Evolutionary conservation across 768 basidiomycete genomes (phyloP).

Genomic region (Xerocomellus chrysenteron): DNA sequence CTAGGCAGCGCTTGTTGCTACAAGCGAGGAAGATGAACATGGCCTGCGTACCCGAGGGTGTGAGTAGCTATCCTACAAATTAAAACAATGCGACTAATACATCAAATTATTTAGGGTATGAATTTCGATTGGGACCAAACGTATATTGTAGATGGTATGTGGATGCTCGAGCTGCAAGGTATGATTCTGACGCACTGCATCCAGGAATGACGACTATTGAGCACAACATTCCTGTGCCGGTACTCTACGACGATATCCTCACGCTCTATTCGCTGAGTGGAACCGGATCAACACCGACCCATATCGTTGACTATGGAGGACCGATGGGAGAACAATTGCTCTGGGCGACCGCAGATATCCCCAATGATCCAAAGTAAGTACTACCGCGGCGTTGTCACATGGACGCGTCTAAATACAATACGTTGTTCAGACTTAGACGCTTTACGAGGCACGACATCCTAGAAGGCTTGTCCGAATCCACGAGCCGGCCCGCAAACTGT

Average conservation of each 20-base stretch:
- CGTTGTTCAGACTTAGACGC: constrained; percentile 48
- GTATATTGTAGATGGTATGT: constrained; percentile 71
- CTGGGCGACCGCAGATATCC: constrained; percentile 65
- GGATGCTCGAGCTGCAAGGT: not conserved
- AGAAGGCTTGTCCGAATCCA: constrained; percentile 59
- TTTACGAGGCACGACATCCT: constrained; percentile 67
- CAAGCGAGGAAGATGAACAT: constrained; percentile 62
- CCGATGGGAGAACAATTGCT: constrained; percentile 63
- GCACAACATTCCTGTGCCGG: constrained; percentile 64
- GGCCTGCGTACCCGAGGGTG: constrained; percentile 73
- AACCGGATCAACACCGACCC: constrained; percentile 71
- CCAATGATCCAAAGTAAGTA: constrained; percentile 65
- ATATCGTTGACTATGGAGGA: constrained; percentile 78
- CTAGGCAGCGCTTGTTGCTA: constrained; percentile 62
- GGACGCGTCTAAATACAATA: not conserved
- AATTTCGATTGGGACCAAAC: constrained; percentile 78
- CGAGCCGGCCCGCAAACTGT: constrained; percentile 60
- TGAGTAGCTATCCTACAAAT: constrained; percentile 23
- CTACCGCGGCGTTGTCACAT: not conserved
- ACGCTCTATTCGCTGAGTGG: constrained; percentile 65
- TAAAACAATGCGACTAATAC: not conserved
- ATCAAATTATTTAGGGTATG: constrained; percentile 49
- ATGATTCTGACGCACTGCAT: not conserved
- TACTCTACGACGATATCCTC: constrained; percentile 64
- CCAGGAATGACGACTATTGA: constrained; percentile 77